Base-by-base conservation (phyloP, 352 stramenopile species). In the Salisapilia sapeloensis region DNA sequence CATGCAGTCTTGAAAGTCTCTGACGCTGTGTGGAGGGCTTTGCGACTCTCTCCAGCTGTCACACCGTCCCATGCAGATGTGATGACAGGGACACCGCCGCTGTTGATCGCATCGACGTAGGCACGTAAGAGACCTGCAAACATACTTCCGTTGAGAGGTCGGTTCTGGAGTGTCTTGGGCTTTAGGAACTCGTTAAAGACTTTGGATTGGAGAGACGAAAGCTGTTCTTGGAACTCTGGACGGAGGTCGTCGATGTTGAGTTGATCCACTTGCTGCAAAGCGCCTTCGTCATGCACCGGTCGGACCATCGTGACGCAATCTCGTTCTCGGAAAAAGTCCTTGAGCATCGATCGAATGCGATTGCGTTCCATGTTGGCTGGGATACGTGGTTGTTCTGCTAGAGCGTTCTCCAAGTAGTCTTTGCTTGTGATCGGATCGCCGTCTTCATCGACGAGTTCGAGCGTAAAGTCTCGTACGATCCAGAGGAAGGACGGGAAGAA, bases 401-500 rank as follows among this genome's bases (percentile, higher is more conserved):
- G 54, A 14, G 70, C 63, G 24, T 57, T 50, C 46, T 93, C 75
- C 2, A 93, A 48, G 50, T 93, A 93, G 34, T 90, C 72, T 29
- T 50, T 65, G 35, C 56, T 67, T 2, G 59, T 72, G 50, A 91
- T 87, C 10, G 59, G 49, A 29, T 83, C 56, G 40, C 75, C 74
- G 39, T 91, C 70, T 54, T 86, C 72, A 35, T 89, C 70, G 22
- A 87, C 64, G 7, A 93, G 53, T 33, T 90, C 64, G 9, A 93
- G 52, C 17, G 78, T 80, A 35, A 93, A 93, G 35, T 93, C 78
- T 33, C 78, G 65, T 17, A 93, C 69, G 28, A 93, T 57, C 78
- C 78, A 93, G 17, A 86, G 45, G 42, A 93, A 93, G 7, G 64
- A 83, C 33, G 78, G 78, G 44, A 93, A 90, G 42, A 91, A 90